Evolutionary conservation across 2,329 filamentous ascomycete genomes (phyloP), one percentile per base, ranked within the genome.

Genomic region (Didymella lethalis): DNA sequence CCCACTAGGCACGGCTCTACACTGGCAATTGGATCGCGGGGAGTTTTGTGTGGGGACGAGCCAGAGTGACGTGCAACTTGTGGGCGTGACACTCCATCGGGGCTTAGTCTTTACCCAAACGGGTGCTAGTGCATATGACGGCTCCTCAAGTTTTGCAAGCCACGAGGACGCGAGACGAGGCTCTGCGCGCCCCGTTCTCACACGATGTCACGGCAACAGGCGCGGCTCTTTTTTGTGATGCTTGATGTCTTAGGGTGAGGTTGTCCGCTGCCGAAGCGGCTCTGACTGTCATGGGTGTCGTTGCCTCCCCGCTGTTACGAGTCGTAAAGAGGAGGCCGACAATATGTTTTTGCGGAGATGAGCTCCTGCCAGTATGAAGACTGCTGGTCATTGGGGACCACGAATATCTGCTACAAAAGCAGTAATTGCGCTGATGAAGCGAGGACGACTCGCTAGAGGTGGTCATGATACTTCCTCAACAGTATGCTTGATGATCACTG

Each of bases 101-200:
- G 8, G 53, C 31, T 36, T 61, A 57, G 52, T 29, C 2, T 8
- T 10, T 48, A 29, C 57, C 29, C 3, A 26, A 44, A 3, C 8
- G 8, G 50, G 31, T 18, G 10, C 50, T 59, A 59, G 56, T 48
- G 31, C 14, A 41, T 28, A 8, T 26, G 46, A 47, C 41, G 46
- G 41, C 40, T 41, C 32, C 41, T 50, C 46, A 47, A 29, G 44
- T 50, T 54, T 51, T 59, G 56, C 56, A 54, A 59, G 51, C 56
- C 56, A 59, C 56, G 50, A 59, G 56, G 28, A 36, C 50, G 46
- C 50, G 50, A 59, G 56, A 59, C 50, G 56, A 59, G 46, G 50
- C 50, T 54, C 50, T 54, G 46, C 40, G 45, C 38, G 36, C 32
- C 50, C 56, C 26, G 51, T 47, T 41, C 51, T 50, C 28, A 28